Evolutionary conservation across 345 rosid species (phyloP).

Genomic region (Noccaea bulbosa): DNA sequence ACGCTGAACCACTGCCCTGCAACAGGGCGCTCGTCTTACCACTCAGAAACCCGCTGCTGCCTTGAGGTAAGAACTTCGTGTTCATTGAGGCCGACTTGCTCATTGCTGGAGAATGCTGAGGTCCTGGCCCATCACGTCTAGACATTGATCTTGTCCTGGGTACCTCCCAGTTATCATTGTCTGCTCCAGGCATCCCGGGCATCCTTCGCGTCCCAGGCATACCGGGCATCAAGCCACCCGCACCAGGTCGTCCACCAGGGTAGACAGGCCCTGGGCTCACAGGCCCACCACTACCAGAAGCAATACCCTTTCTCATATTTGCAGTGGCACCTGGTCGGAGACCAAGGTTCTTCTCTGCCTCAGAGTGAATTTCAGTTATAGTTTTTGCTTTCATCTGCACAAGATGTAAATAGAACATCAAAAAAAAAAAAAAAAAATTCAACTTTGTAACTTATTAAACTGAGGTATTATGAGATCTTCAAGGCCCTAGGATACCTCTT

Average conservation of each 20-base stretch:
- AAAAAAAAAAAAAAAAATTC: conserved; percentile 26
- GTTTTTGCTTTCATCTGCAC: conserved; percentile 88
- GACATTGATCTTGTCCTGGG: conserved; percentile 70
- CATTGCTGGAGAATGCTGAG: conserved; percentile 50
- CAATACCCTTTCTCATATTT: conserved; percentile 66
- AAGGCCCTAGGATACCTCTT: conserved; percentile 53
- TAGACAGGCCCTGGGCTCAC: conserved; percentile 61
- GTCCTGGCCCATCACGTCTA: conserved; percentile 71
- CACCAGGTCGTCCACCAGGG: conserved; percentile 76
- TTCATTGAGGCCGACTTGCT: conserved; percentile 62
- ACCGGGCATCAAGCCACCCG: conserved; percentile 99
- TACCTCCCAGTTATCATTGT: conserved; percentile 83
- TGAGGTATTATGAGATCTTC: background rate
- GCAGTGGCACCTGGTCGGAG: conserved; percentile 88
- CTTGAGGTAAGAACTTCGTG: conserved; percentile 77
- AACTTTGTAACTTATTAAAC: conserved; percentile 18
- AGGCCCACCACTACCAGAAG: conserved; percentile 51
- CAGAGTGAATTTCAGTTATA: conserved; percentile 84
- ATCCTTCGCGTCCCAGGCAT: conserved; percentile 93
- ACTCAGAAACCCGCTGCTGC: conserved; percentile 63
- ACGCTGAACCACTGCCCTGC: conserved; percentile 54
- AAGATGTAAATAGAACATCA: conserved; percentile 10
- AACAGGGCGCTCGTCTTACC: conserved; percentile 80
- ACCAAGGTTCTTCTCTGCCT: conserved; percentile 91
- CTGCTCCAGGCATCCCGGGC: conserved; percentile 94